These are phyloP conservation scores for Coelastrella sp. DNA, from an alignment of 139 green algal species.

Conservation along the genomic window DNA sequence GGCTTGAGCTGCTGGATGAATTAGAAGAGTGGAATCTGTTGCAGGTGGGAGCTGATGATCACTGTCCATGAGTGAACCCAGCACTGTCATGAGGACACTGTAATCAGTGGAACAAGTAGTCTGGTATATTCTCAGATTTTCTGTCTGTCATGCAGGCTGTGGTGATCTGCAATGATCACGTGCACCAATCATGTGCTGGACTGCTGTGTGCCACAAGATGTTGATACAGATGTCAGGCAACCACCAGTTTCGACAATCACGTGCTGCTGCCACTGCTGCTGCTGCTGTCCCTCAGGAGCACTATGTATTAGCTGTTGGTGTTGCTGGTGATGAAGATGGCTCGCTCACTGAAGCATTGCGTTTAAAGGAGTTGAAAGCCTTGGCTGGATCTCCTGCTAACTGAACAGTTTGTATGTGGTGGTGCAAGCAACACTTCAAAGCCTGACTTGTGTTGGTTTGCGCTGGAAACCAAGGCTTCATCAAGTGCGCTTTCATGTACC, in stretches of 20 bases:
- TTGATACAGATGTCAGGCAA: not conserved
- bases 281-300: slow-evolving; percentile 72
- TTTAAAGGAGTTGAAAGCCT: not conserved
- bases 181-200: too few species aligned
- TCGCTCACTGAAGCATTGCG: not conserved
- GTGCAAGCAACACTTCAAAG: not conserved
- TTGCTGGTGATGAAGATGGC: slow-evolving; percentile 58
- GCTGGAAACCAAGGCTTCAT: too few species aligned
- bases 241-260: not conserved
- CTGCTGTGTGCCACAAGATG: not conserved
- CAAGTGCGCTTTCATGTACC: too few species aligned
- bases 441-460: too few species aligned
- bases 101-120: not conserved
- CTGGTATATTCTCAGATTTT: too few species aligned
- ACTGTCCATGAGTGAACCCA: not conserved
- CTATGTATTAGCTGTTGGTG: slow-evolving; percentile 84
- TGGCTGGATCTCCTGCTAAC: not conserved
- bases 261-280: not conserved
- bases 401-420: not conserved
- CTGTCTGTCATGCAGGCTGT: too few species aligned
- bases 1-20: slow-evolving; percentile 91
- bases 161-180: too few species aligned
- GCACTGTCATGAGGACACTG: too few species aligned
- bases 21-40: slow-evolving; percentile 98
- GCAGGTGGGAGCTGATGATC: slow-evolving; percentile 68